Evolutionary conservation across 148 eudicot genomes (phyloP).

Genomic region (Amaranthus hypochondriacus): DNA sequence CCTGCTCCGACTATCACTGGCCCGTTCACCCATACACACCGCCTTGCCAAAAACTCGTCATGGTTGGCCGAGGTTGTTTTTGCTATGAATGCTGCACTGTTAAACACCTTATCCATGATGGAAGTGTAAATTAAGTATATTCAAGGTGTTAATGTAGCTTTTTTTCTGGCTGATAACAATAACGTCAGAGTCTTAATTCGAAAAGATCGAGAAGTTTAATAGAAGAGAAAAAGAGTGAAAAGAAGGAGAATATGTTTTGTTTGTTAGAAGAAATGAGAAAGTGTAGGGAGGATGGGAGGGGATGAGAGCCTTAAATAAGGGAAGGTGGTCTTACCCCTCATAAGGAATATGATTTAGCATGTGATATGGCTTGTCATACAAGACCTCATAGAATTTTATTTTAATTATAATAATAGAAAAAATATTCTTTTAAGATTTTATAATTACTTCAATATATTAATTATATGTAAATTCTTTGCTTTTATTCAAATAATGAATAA

Average conservation of each 20-base stretch:
- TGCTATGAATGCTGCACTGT: slow-evolving; percentile 8
- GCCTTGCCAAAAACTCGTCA: slow-evolving; percentile 45
- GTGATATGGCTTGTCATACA: slow-evolving; percentile 36
- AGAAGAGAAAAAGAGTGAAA: slow-evolving; percentile 16
- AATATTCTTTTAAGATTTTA: neutral
- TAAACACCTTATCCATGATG: neutral
- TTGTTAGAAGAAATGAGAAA: slow-evolving; percentile 27
- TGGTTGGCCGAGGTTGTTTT: slow-evolving; percentile 38
- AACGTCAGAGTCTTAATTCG: neutral
- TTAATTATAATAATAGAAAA: slow-evolving; percentile 6
- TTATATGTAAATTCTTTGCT: neutral
- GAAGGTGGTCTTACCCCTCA: slow-evolving; percentile 11
- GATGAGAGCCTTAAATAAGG: slow-evolving; percentile 58
- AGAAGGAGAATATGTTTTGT: slow-evolving; percentile 4
- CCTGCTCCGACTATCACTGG: slow-evolving; percentile 85
- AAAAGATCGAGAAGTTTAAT: slow-evolving; percentile 15
- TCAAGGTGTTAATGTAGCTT: slow-evolving; percentile 6
- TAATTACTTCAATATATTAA: neutral
- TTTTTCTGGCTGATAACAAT: neutral
- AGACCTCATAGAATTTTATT: slow-evolving; percentile 11
- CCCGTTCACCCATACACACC: slow-evolving; percentile 63
- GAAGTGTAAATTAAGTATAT: neutral
- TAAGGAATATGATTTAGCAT: slow-evolving; percentile 37
- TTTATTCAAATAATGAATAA: neutral
- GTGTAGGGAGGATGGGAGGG: slow-evolving; percentile 50